A percentile compares a stretch with the other conserved stretches of the same genome.
Conservation (phyloP, 345 rosid species). For the Microthlaspi erraticum region DNA sequence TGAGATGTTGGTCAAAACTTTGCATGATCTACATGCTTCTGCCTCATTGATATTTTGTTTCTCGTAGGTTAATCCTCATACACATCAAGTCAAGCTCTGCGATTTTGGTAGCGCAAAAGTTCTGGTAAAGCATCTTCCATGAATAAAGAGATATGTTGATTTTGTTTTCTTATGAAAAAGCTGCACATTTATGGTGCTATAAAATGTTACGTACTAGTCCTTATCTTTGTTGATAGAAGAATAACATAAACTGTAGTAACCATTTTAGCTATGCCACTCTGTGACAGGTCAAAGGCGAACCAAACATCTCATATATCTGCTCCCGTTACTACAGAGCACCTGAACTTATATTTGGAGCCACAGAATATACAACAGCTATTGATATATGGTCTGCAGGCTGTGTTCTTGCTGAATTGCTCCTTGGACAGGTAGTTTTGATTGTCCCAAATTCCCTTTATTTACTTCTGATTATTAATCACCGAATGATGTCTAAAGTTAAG, state of each 20-base stretch:
- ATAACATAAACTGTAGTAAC: constrained; percentile 8
- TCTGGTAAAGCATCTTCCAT: constrained; percentile 53
- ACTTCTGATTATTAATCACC: neutral
- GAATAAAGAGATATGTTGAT: neutral
- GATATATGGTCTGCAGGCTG: constrained; percentile 83
- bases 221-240: constrained; percentile 3
- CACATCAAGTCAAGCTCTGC: constrained; percentile 64
- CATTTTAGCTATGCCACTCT: constrained; percentile 13
- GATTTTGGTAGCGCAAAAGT: constrained; percentile 81
- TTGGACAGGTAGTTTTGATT: constrained; percentile 57
- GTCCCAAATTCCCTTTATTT: neutral
- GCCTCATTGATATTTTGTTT: constrained; percentile 30
- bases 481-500: constrained; percentile 18
- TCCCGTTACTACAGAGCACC: constrained; percentile 72
- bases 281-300: constrained; percentile 68
- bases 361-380: constrained; percentile 69
- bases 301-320: constrained; percentile 70
- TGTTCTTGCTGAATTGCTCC: constrained; percentile 67
- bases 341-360: constrained; percentile 73
- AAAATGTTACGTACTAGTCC: constrained; percentile 24
- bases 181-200: neutral
- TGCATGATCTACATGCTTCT: neutral
- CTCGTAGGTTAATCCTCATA: constrained; percentile 74
- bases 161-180: constrained; percentile 30
- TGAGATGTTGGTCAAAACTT: neutral